These are phyloP conservation scores for Dipodascus albidus DNA, from an alignment of 805 yeast genomes.

Conservation along the genomic window DNA sequence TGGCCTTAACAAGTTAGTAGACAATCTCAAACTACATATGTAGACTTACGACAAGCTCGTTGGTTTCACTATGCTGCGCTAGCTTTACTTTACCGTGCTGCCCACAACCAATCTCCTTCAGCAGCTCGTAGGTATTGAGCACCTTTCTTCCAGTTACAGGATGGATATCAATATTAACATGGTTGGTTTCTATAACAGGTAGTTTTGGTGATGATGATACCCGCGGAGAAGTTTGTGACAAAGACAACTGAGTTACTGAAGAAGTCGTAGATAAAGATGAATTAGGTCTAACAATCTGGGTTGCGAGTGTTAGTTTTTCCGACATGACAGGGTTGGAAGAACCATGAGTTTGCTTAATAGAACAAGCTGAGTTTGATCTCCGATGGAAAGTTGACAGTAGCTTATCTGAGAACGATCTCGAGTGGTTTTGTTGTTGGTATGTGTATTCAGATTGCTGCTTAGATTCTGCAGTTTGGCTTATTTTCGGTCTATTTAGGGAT, in stretches of 20 bases:
- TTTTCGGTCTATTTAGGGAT: too few relatives aligned
- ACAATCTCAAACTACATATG: slow-evolving; percentile 39
- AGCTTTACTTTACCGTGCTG: slow-evolving; percentile 92
- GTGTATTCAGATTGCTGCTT: neutral
- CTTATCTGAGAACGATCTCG: neutral
- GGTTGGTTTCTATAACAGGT: slow-evolving; percentile 64
- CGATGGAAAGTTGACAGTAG: neutral
- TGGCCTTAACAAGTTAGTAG: slow-evolving; percentile 30
- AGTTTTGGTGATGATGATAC: neutral
- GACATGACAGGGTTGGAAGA: neutral
- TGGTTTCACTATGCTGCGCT: slow-evolving; percentile 52
- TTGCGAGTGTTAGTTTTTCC: slow-evolving; percentile 1
- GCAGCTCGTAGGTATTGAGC: slow-evolving; percentile 75
- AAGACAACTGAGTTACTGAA: neutral
- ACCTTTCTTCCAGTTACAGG: slow-evolving; percentile 69
- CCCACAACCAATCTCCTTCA: slow-evolving; percentile 78
- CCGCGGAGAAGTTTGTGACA: neutral
- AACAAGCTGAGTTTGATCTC: neutral
- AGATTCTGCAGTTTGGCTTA: too few relatives aligned
- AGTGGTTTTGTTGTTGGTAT: neutral
- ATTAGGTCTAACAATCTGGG: neutral
- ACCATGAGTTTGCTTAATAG: neutral
- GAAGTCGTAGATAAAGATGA: neutral
- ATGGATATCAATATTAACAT: slow-evolving; percentile 70
- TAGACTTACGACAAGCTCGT: slow-evolving; percentile 27